phyloP scores from a whole-genome alignment of 192 early-diverging fungal species.

The Podila verticillata region DNA sequence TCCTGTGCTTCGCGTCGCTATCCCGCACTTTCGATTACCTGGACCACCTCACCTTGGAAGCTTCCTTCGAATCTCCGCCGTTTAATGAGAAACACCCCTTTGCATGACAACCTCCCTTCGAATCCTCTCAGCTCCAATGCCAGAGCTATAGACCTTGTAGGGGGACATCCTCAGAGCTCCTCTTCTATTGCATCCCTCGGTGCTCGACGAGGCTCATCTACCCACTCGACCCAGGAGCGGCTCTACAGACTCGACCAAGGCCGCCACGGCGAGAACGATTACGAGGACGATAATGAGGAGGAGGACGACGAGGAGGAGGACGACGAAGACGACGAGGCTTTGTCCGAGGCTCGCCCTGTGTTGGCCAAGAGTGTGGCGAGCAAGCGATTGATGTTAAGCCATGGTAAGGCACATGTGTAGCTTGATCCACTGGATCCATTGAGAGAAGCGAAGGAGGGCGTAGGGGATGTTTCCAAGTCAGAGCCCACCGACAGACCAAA shows the following conservation, averaged over 20 bases:
- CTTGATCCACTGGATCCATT: neutral
- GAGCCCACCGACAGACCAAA: too few relatives aligned
- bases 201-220: neutral
- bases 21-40: too few relatives aligned
- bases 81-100: conserved; percentile 49
- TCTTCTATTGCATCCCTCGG: conserved; percentile 2
- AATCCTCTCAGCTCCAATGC: conserved; percentile 17
- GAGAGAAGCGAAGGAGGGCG: neutral
- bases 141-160: conserved; percentile 34
- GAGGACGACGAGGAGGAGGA: conserved; percentile 16
- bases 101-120: conserved; percentile 38
- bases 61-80: conserved; percentile 1
- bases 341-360: conserved; percentile 13
- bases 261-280: conserved; percentile 2
- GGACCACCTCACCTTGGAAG: neutral
- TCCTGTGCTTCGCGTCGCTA: neutral
- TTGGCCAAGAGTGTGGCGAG: conserved; percentile 7
- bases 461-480: neutral
- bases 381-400: neutral
- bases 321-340: conserved; percentile 2
- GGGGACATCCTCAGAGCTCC: neutral
- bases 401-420: neutral
- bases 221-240: neutral
- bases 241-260: neutral
- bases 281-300: conserved; percentile 12